Evolutionary conservation across 139 green algal species (phyloP).

Genomic region (Yamagishiella unicocca): DNA sequence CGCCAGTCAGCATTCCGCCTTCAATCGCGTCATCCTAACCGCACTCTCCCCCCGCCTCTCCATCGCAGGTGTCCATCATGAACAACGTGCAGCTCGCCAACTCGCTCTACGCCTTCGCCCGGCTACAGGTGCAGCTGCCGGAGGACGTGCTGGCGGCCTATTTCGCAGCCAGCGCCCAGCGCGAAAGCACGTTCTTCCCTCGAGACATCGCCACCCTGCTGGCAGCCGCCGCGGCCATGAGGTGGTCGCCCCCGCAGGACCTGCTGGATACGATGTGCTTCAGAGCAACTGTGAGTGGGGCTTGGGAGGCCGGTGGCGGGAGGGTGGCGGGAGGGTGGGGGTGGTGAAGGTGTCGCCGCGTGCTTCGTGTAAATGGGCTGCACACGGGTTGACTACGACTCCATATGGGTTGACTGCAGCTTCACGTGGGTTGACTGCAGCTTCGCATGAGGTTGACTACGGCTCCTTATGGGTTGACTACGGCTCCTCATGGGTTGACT

Average conservation of each 20-base stretch:
- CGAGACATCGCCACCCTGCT: conserved; percentile 47
- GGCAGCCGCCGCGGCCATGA: conserved; percentile 22
- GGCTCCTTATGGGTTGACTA: too few species aligned
- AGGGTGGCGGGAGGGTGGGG: background rate
- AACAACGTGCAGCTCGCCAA: conserved; percentile 51
- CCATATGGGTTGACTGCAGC: too few species aligned
- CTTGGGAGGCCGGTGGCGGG: background rate
- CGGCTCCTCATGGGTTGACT: too few species aligned
- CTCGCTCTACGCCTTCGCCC: conserved; percentile 1
- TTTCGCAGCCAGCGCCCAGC: background rate
- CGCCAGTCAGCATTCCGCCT: too few species aligned
- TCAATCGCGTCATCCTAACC: too few species aligned
- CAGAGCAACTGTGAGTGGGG: background rate
- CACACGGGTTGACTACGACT: too few species aligned
- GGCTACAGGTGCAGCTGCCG: conserved; percentile 1
- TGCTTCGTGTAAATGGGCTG: too few species aligned
- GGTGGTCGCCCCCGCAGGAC: background rate
- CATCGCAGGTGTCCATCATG: conserved; percentile 10
- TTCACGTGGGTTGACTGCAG: too few species aligned
- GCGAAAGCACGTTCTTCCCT: background rate
- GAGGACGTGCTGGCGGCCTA: conserved; percentile 1
- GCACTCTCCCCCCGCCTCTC: background rate
- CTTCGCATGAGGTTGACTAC: too few species aligned
- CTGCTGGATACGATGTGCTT: conserved; percentile 43
- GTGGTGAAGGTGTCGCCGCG: too few species aligned